A percentile compares a stretch with the other conserved stretches of the same genome.
phyloP scores from a whole-genome alignment of 139 green algal genomes.

The Auxenochlorella protothecoides region DNA sequence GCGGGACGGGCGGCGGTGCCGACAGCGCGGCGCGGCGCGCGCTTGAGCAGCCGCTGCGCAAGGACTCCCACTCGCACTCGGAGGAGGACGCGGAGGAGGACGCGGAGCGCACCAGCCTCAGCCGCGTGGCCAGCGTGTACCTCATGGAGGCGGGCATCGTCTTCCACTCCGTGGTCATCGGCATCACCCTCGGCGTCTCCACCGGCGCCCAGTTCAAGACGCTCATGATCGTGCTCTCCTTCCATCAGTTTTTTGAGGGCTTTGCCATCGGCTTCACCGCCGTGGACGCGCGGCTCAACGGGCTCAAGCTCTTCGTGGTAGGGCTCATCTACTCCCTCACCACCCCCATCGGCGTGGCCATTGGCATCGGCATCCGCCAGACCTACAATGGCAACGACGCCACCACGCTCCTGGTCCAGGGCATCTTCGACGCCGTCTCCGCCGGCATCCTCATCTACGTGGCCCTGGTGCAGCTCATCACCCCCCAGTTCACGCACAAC shows the following conservation, averaged over 20 bases:
- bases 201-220: constrained; percentile 11
- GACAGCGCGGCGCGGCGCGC: too few species aligned
- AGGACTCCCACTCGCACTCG: background rate
- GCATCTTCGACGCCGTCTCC: constrained; percentile 43
- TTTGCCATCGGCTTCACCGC: constrained; percentile 37
- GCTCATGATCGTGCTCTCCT: constrained; percentile 40
- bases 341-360: constrained; percentile 46
- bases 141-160: constrained; percentile 26
- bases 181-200: constrained; percentile 37
- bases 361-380: constrained; percentile 36
- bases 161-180: constrained; percentile 40
- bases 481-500: constrained; percentile 14
- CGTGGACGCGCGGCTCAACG: constrained; percentile 22
- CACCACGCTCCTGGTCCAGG: constrained; percentile 23
- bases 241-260: constrained; percentile 49
- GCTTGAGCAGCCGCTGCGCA: background rate
- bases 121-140: background rate
- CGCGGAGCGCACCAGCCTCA: constrained; percentile 1
- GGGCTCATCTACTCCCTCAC: constrained; percentile 34
- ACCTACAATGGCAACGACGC: constrained; percentile 28
- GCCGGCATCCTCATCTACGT: constrained; percentile 56
- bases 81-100: background rate
- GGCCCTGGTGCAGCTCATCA: constrained; percentile 46
- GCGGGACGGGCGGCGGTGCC: background rate
- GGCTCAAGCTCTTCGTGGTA: constrained; percentile 12